Base-by-base conservation (phyloP, 108 stramenopile genomes). In the Pseudonitzschia multiseries region DNA sequence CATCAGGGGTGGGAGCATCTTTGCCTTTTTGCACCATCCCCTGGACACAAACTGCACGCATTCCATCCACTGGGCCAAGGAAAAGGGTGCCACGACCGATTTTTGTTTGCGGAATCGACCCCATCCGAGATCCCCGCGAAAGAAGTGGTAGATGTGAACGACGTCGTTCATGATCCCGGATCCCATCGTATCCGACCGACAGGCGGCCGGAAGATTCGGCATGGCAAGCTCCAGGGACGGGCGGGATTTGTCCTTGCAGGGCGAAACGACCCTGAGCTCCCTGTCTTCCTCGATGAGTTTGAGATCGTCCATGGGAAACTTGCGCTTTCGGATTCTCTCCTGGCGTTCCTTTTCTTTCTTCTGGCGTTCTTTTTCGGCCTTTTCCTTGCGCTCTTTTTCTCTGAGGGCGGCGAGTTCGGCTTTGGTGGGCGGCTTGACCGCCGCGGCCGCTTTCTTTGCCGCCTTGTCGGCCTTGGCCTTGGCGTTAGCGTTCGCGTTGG, bases 261-360 rank as follows among this genome's bases (percentile, higher is more conserved):
- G 74, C 27, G 75, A 57, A 4, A 93, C 78, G 46, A 94, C 85
- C 51, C 79, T 77, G 56, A 87, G 79, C 71, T 94, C 93, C 72
- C 86, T 87, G 70, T 94, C 89, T 81, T 94, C 90, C 20, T 68
- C 74, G 68, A 89, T 86, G 36, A 94, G 70, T 29, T 80, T 70
- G 32, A 83, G 77, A 79, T 94, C 93, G 46, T 94, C 93, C 79
- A 94, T 92, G 27, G 93, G 93, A 69, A 84, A 92, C 52, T 85
- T 85, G 9, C 93, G 84, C 65, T 79, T 85, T 36, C 83, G 83
- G 29, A 94, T 69, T 31, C 78, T 76, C 27, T 92, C 90, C 15
- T 70, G 78, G 28, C 82, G 73, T 57, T 87, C 79, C 66, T 79
- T 82, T 57, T 73, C 77, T 59, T 80, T 83, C 36, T 62, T 62